Conservation (phyloP, 768 basidiomycete genomes). For the Mycena amicta region DNA sequence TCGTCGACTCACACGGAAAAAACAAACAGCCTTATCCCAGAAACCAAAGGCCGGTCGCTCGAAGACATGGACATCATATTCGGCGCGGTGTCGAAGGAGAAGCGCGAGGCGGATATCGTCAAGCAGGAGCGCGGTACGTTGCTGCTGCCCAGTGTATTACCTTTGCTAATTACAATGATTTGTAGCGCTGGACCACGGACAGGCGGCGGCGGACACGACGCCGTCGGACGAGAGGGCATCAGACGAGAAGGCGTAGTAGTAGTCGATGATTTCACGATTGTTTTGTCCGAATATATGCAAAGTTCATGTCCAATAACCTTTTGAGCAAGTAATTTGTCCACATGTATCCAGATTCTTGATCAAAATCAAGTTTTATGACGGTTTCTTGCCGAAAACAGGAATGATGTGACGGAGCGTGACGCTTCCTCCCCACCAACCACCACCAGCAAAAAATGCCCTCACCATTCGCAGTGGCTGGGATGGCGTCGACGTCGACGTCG, state of each 20-base stretch:
- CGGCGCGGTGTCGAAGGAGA: constrained; percentile 58
- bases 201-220: background rate
- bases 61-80: constrained; percentile 59
- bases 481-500: constrained; percentile 50
- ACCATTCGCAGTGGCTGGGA: constrained; percentile 64
- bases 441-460: background rate
- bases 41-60: constrained; percentile 60
- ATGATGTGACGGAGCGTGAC: background rate
- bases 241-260: background rate
- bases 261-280: too few species aligned
- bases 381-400: background rate
- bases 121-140: constrained; percentile 47
- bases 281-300: too few species aligned
- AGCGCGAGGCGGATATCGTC: constrained; percentile 55
- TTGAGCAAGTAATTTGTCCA: background rate
- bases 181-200: background rate
- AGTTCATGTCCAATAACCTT: too few species aligned
- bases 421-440: background rate
- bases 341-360: background rate
- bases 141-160: too few species aligned
- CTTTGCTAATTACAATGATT: too few species aligned
- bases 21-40: constrained; percentile 63
- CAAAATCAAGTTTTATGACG: background rate
- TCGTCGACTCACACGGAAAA: too few species aligned
- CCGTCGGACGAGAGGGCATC: background rate